Conservation (phyloP, 129 eudicot genomes). For the Oenanthe sinensis region DNA sequence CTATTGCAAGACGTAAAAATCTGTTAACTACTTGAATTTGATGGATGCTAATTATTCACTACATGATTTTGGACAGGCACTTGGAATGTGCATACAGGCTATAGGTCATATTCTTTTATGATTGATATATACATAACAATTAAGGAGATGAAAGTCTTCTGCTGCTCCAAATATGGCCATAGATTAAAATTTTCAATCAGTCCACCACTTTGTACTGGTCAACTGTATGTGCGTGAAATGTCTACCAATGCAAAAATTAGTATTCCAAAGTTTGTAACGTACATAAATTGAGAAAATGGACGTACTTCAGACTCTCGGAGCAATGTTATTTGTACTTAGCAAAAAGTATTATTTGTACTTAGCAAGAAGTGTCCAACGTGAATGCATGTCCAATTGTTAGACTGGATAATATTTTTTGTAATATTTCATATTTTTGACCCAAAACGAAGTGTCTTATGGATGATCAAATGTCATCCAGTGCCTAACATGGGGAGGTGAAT, state of each 20-base stretch:
- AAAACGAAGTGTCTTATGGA: too few relatives aligned
- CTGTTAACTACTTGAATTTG: not conserved
- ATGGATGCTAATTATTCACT: not conserved
- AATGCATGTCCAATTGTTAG: too few relatives aligned
- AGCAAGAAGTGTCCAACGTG: too few relatives aligned
- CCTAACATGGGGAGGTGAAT: too few relatives aligned
- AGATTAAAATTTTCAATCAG: not conserved
- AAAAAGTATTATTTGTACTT: too few relatives aligned
- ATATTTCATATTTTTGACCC: too few relatives aligned
- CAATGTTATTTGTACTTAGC: too few relatives aligned
- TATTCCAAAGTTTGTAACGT: not conserved
- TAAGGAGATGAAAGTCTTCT: not conserved
- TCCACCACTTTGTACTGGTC: not conserved
- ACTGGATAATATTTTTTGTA: too few relatives aligned
- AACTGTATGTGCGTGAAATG: not conserved
- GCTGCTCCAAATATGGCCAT: not conserved
- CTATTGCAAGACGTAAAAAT: not conserved
- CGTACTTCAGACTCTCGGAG: not conserved
- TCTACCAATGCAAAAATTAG: not conserved
- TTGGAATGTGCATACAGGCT: not conserved
- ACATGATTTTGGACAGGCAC: not conserved
- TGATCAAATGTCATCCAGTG: too few relatives aligned
- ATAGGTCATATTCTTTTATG: not conserved
- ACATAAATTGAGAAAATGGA: not conserved
- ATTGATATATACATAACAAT: not conserved